A percentile compares a stretch with the other conserved stretches of the same genome.
These are phyloP conservation scores for Durotheca rogersii DNA, from an alignment of 495 filamentous ascomycete genomes.

Conservation along the genomic window DNA sequence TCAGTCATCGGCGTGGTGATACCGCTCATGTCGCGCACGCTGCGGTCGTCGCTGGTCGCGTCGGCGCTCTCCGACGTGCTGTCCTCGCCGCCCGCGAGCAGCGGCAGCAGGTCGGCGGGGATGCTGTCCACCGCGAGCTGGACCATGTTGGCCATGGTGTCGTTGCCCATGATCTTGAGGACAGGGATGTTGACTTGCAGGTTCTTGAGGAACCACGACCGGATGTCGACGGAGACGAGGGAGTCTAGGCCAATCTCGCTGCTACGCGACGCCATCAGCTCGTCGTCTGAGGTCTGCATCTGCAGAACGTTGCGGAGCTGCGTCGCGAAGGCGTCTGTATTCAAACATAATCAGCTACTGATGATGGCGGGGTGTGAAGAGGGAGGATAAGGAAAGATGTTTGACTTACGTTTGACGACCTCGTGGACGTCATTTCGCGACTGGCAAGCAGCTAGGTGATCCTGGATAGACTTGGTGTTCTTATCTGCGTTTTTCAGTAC, in stretches of 20 bases:
- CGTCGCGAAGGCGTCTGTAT: constrained; percentile 8
- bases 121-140: too few relatives aligned
- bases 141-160: constrained; percentile 38
- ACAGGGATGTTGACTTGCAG: constrained; percentile 50
- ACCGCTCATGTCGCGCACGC: too few relatives aligned
- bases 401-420: constrained; percentile 14
- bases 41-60: too few relatives aligned
- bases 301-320: constrained; percentile 7
- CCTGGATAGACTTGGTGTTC: too few relatives aligned
- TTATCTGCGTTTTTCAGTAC: background rate
- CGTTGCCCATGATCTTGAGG: constrained; percentile 51
- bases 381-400: background rate
- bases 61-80: too few relatives aligned
- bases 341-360: too few relatives aligned
- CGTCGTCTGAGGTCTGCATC: constrained; percentile 2
- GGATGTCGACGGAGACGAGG: constrained; percentile 50
- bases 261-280: constrained; percentile 21
- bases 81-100: too few relatives aligned
- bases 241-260: constrained; percentile 48
- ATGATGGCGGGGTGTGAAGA: too few relatives aligned
- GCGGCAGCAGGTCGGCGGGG: too few relatives aligned
- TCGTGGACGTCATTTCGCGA: constrained; percentile 4
- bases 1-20: too few relatives aligned
- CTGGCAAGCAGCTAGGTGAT: too few relatives aligned
- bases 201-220: constrained; percentile 48